phyloP scores from a whole-genome alignment of 1,284 basidiomycete species.

The Schizophyllum amplum region DNA sequence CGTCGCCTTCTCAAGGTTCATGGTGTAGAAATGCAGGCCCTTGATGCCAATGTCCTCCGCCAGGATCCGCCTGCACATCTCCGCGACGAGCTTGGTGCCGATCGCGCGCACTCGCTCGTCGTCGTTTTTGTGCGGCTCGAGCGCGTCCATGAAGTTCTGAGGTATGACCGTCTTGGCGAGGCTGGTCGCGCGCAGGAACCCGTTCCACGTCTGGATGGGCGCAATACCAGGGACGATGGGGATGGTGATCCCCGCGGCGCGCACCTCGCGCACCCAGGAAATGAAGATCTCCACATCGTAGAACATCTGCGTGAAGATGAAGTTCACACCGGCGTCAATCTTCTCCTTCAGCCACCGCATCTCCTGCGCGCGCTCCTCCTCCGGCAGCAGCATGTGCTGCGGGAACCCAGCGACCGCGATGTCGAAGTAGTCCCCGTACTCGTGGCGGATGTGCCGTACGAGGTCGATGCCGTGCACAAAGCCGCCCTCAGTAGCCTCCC shows the following conservation, averaged over 20 bases:
- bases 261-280: slow-evolving; percentile 76
- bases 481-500: slow-evolving; percentile 32
- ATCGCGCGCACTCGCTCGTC: slow-evolving; percentile 87
- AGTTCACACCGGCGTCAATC: slow-evolving; percentile 78
- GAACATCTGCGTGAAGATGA: slow-evolving; percentile 96
- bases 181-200: slow-evolving; percentile 87
- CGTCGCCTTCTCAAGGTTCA: slow-evolving; percentile 96
- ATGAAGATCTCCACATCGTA: slow-evolving; percentile 86
- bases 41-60: slow-evolving; percentile 73
- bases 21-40: slow-evolving; percentile 94
- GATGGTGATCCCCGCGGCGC: slow-evolving; percentile 82
- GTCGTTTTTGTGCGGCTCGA: slow-evolving; percentile 88
- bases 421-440: slow-evolving; percentile 89
- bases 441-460: slow-evolving; percentile 74
- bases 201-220: slow-evolving; percentile 97
- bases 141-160: slow-evolving; percentile 66
- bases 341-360: slow-evolving; percentile 85
- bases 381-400: slow-evolving; percentile 58
- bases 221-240: slow-evolving; percentile 96
- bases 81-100: slow-evolving; percentile 82
- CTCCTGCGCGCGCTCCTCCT: slow-evolving; percentile 75
- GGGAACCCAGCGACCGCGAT: slow-evolving; percentile 91
- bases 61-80: slow-evolving; percentile 81
- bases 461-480: slow-evolving; percentile 90
- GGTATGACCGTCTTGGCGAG: slow-evolving; percentile 86